Percentiles rank a stretch among this genome's conserved stretches.
Evolutionary conservation across 78 protist genomes (phyloP).

Genomic region (Monosiga brevicollis): DNA sequence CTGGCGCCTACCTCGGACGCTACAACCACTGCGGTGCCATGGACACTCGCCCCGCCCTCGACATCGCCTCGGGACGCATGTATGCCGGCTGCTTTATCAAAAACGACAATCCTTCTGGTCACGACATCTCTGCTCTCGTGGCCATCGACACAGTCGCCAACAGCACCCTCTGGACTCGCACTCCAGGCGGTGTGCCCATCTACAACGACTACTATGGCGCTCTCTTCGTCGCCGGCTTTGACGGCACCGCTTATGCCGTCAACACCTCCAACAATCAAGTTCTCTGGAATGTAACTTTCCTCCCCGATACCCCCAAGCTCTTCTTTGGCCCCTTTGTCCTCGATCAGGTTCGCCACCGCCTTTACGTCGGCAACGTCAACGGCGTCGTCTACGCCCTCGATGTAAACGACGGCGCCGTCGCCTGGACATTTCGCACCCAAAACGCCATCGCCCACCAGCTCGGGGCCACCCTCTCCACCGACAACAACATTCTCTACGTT

Average conservation of each 20-base stretch:
- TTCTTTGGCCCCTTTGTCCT: not conserved
- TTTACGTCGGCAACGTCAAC: not conserved
- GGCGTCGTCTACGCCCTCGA: not conserved
- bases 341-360: not conserved
- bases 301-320: not conserved
- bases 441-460: not conserved
- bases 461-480: not conserved
- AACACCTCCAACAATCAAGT: not conserved
- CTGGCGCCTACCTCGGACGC: not conserved
- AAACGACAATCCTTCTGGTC: not conserved
- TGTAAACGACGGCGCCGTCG: not conserved
- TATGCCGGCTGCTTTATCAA: not conserved
- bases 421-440: not conserved
- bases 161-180: too few species aligned
- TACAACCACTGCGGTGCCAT: not conserved
- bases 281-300: not conserved
- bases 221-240: not conserved
- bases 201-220: not conserved
- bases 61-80: not conserved
- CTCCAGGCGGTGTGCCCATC: too few species aligned
- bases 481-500: not conserved
- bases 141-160: not conserved
- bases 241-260: not conserved
- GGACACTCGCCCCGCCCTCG: not conserved
- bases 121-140: not conserved